These are phyloP conservation scores for Henningerozyma blattae DNA, from an alignment of 805 yeast genomes.

Conservation along the genomic window DNA sequence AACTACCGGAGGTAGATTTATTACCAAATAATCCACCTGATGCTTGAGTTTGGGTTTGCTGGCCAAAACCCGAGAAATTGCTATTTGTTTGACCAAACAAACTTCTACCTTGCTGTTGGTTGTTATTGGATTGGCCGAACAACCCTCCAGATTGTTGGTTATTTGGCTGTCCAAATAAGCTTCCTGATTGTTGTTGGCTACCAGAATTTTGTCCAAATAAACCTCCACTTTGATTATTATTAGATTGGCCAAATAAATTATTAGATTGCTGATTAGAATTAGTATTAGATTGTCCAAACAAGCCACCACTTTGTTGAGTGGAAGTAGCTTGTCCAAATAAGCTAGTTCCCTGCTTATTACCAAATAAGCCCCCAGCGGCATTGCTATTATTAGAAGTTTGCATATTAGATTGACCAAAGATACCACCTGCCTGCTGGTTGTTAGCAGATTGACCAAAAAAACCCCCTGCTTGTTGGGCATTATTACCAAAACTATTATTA, in stretches of 20 bases:
- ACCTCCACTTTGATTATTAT: conserved; percentile 16
- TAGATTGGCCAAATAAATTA: conserved; percentile 16
- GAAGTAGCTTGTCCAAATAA: conserved; percentile 31
- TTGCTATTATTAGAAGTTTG: conserved; percentile 3
- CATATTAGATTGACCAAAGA: conserved; percentile 28
- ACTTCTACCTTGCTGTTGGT: conserved; percentile 22
- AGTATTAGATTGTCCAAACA: conserved; percentile 15
- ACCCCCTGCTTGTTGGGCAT: conserved; percentile 26
- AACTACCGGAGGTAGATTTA: conserved; percentile 7
- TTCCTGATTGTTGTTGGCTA: conserved; percentile 10
- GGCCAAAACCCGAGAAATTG: too few relatives aligned
- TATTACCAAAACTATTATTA: conserved; percentile 4
- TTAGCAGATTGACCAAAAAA: conserved; percentile 23
- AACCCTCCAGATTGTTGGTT: conserved; percentile 9
- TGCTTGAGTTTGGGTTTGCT: conserved; percentile 7
- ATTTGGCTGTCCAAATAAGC: conserved; percentile 30
- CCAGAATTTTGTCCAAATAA: conserved; percentile 24
- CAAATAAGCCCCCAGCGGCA: conserved; percentile 23
- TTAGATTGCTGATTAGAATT: conserved; percentile 5
- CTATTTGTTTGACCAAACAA: conserved; percentile 25
- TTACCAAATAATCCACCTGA: conserved; percentile 26
- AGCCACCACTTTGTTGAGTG: conserved; percentile 10
- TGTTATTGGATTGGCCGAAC: conserved; percentile 13
- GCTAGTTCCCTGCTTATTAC: conserved; percentile 14
- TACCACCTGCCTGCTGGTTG: conserved; percentile 12